These are phyloP conservation scores for Sabuloglossum arenarium DNA, from an alignment of 495 filamentous ascomycete genomes.

Conservation along the genomic window DNA sequence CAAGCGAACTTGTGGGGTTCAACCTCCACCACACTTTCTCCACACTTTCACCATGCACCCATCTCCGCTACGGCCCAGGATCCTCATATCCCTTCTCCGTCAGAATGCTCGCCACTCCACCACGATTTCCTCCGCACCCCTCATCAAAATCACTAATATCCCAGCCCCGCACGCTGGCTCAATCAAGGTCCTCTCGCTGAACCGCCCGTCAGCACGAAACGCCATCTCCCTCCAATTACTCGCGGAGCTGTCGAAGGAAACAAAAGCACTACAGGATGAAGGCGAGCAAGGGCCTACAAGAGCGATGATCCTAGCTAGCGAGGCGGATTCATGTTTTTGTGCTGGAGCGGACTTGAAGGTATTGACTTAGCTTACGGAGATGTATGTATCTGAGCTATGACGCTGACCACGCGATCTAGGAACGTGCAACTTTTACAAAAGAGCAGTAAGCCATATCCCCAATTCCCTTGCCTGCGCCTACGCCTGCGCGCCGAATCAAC, in stretches of 20 bases:
- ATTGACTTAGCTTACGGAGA: not conserved
- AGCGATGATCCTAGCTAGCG: conserved; percentile 58
- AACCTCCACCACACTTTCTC: not conserved
- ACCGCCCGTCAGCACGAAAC: conserved; percentile 67
- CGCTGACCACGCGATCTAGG: not conserved
- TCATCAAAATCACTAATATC: conserved; percentile 49
- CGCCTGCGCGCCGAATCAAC: not conserved
- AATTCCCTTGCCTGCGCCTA: not conserved
- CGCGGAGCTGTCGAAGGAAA: conserved; percentile 41
- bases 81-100: not conserved
- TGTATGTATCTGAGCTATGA: not conserved
- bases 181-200: conserved; percentile 73
- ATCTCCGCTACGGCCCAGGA: not conserved
- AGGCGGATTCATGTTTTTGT: conserved; percentile 66
- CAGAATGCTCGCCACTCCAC: not conserved
- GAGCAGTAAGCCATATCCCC: not conserved
- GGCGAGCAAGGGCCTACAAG: conserved; percentile 44
- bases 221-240: conserved; percentile 70
- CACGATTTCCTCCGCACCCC: conserved; percentile 15
- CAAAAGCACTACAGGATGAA: conserved; percentile 46
- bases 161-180: conserved; percentile 63
- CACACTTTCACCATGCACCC: not conserved
- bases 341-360: conserved; percentile 79
- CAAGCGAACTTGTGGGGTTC: not conserved
- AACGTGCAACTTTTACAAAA: conserved; percentile 1